Conservation (phyloP, 805 yeast genomes). For the Naumovozyma baii region DNA sequence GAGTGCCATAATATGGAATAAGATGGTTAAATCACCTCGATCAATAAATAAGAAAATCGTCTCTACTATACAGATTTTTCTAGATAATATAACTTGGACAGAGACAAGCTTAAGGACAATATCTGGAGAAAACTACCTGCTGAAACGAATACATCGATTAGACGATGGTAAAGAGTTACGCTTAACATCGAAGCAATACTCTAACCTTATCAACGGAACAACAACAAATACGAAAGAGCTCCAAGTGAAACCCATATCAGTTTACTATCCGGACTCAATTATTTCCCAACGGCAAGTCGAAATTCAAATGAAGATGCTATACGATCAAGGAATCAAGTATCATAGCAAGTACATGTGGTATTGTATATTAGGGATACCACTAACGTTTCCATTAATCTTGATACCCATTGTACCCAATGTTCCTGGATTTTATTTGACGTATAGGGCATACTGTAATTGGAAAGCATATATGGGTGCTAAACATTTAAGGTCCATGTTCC, state of each 20-base stretch:
- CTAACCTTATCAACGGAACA: neutral
- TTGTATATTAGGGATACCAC: slow-evolving; percentile 56
- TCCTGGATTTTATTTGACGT: slow-evolving; percentile 80
- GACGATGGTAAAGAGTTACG: slow-evolving; percentile 8
- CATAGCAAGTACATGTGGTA: slow-evolving; percentile 49
- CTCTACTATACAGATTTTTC: slow-evolving; percentile 37
- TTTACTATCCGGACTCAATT: slow-evolving; percentile 42
- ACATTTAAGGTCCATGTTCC: slow-evolving; percentile 52
- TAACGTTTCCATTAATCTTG: slow-evolving; percentile 70
- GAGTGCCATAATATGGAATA: slow-evolving; percentile 54
- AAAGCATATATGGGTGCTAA: slow-evolving; percentile 68
- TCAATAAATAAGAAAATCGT: slow-evolving; percentile 54
- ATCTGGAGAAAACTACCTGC: slow-evolving; percentile 56
- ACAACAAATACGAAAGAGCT: slow-evolving; percentile 1
- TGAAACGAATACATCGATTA: slow-evolving; percentile 23
- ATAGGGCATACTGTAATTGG: slow-evolving; percentile 74
- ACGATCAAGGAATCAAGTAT: slow-evolving; percentile 35
- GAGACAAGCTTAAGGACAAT: slow-evolving; percentile 68
- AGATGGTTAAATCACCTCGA: slow-evolving; percentile 45
- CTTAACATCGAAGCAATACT: slow-evolving; percentile 13
- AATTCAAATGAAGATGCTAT: slow-evolving; percentile 35
- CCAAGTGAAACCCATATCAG: slow-evolving; percentile 29
- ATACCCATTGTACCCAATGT: slow-evolving; percentile 85
- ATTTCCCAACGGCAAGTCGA: slow-evolving; percentile 21
- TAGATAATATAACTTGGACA: slow-evolving; percentile 66